Base-by-base conservation (phyloP, 2,329 filamentous ascomycete species). In the Alternaria novae-zelandiae region DNA sequence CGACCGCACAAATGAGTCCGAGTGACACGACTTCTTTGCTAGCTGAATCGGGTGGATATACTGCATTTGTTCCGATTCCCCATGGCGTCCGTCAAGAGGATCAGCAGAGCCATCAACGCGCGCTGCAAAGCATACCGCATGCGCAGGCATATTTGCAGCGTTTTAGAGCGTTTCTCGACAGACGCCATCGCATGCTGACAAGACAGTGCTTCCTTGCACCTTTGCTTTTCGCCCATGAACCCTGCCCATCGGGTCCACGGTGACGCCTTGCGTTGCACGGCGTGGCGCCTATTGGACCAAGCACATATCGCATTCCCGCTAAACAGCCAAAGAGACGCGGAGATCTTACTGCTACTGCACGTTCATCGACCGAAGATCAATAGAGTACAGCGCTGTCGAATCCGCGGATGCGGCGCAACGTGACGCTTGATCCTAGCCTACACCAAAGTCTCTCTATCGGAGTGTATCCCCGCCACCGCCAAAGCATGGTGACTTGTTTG, bases 131-230 rank as follows among this genome's bases (percentile, higher is more conserved):
- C 57, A 72, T 70, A 69, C 68, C 73, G 68, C 74, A 73, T 72
- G 64, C 67, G 66, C 64, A 68, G 64, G 58, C 63, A 66, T 67
- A 61, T 58, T 59, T 63, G 59, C 69, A 62, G 53, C 68, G 71
- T 71, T 72, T 73, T 69, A 72, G 70, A 71, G 64, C 70, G 70
- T 76, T 73, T 65, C 68, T 66, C 71, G 65, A 74, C 66, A 72
- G 67, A 64, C 67, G 72, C 71, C 71, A 69, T 68, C 41, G 61
- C 67, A 73, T 70, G 65, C 72, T 75, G 72, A 75, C 72, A 76
- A 69, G 72, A 73, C 69, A 26, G 59, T 66, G 58, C 67, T 73
- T 73, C 76, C 75, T 78, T 77, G 72, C 74, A 65, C 70, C 57
- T 28, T 63, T 65, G 73, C 71, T 75, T 67, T 62, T 75, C 71